Conservation (phyloP, 257 asterid species). For the Thymus mandschuricus region DNA sequence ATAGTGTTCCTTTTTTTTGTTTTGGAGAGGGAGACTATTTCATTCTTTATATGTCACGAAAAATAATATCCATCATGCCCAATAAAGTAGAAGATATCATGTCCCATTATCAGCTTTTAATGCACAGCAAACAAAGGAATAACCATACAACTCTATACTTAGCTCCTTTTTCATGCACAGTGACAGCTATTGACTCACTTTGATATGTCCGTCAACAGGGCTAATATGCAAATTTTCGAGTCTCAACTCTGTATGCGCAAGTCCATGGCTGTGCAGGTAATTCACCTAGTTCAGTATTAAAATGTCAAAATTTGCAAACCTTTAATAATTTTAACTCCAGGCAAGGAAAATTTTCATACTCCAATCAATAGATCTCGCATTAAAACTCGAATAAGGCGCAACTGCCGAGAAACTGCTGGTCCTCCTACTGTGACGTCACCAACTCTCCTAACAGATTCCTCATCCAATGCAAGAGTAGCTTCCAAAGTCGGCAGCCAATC, state of each 20-base stretch:
- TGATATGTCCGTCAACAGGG: conserved; percentile 87
- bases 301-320: conserved; percentile 18
- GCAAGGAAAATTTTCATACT: conserved; percentile 47
- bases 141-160: conserved; percentile 5
- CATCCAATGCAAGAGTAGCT: conserved; percentile 93
- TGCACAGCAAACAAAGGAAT: conserved; percentile 7
- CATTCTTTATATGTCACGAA: conserved; percentile 1
- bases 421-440: conserved; percentile 95
- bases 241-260: conserved; percentile 92
- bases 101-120: conserved; percentile 3
- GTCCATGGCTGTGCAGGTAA: conserved; percentile 96
- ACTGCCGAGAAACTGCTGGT: conserved; percentile 84
- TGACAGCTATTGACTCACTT: conserved; percentile 54
- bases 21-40: too few species aligned
- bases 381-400: conserved; percentile 78
- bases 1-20: neutral
- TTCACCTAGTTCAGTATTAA: conserved; percentile 64
- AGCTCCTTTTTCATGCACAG: conserved; percentile 24
- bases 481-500: conserved; percentile 98
- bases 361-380: conserved; percentile 96
- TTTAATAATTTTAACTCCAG: conserved; percentile 4
- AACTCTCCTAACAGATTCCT: conserved; percentile 81
- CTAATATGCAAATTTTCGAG: conserved; percentile 92
- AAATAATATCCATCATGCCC: conserved; percentile 12
- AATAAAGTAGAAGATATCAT: conserved; percentile 22